phyloP scores from a whole-genome alignment of 129 eudicot genomes.

The Lactuca saligna region DNA sequence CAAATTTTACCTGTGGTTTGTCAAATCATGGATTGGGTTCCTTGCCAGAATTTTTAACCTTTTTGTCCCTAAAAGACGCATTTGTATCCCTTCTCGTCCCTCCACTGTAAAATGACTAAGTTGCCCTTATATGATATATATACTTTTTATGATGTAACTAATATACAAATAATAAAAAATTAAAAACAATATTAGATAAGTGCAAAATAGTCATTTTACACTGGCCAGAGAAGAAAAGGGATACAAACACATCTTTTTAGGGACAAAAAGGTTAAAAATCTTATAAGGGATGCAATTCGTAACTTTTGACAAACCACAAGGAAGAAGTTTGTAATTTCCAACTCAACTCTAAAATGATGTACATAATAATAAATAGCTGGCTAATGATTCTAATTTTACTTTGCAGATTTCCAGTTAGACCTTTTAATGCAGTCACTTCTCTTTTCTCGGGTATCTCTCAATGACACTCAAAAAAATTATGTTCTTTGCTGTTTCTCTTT shows the following conservation, averaged over 20 bases:
- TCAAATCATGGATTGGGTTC: background rate
- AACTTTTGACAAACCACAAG: background rate
- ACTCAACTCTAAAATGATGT: background rate
- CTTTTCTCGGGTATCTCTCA: conserved; percentile 79
- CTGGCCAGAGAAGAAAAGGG: background rate
- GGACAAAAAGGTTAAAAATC: background rate
- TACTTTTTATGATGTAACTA: background rate
- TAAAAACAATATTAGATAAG: too few relatives aligned
- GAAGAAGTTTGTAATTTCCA: background rate
- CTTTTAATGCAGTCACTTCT: conserved; percentile 89
- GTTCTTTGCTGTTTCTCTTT: background rate
- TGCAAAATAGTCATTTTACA: background rate
- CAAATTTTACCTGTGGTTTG: background rate
- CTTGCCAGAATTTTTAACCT: background rate
- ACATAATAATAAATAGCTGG: conserved; percentile 10
- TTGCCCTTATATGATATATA: background rate
- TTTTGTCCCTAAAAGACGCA: background rate
- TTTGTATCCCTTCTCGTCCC: background rate
- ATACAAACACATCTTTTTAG: background rate
- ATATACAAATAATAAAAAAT: background rate
- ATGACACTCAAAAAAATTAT: conserved; percentile 1
- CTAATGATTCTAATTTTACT: conserved; percentile 29
- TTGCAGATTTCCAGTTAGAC: conserved; percentile 94
- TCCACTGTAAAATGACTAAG: background rate
- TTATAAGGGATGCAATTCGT: background rate